These are phyloP conservation scores for Bothriochloa decipiens DNA, from an alignment of 176 grass and related monocot genomes.

Conservation along the genomic window DNA sequence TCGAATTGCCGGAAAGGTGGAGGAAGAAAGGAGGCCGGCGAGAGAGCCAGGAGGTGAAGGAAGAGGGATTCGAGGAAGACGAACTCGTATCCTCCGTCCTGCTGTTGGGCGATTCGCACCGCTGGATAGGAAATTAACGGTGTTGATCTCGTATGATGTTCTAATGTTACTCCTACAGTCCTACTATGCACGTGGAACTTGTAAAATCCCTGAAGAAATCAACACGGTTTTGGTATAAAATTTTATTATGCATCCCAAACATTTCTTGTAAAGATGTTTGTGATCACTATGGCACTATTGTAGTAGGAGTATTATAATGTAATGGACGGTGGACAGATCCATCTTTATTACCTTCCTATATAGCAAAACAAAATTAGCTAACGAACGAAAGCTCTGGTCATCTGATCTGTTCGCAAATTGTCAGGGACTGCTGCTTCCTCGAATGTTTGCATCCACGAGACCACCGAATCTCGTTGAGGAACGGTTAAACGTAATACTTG, in stretches of 20 bases:
- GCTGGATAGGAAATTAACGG: slow-evolving; percentile 39
- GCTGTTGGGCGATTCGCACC: neutral
- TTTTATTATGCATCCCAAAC: neutral
- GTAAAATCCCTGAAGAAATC: slow-evolving; percentile 1
- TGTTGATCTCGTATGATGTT: neutral
- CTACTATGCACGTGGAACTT: neutral
- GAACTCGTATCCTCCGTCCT: neutral
- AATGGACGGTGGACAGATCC: neutral
- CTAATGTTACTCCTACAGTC: neutral
- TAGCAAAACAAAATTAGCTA: neutral
- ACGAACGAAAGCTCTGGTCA: neutral
- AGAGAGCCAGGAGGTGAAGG: neutral
- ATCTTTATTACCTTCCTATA: too few relatives aligned
- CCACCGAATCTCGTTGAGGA: neutral
- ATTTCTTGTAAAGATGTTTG: neutral
- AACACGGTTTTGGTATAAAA: neutral
- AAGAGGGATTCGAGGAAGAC: slow-evolving; percentile 13
- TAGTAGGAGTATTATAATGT: too few relatives aligned
- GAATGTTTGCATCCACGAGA: neutral
- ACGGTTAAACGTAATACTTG: neutral
- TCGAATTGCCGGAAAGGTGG: slow-evolving; percentile 29
- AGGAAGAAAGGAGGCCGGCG: neutral
- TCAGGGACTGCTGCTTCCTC: neutral
- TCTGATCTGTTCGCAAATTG: neutral
- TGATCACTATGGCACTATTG: neutral